Evolutionary conservation across 2,329 filamentous ascomycete genomes (phyloP).

Genomic region (Ceratocystis colombiana): DNA sequence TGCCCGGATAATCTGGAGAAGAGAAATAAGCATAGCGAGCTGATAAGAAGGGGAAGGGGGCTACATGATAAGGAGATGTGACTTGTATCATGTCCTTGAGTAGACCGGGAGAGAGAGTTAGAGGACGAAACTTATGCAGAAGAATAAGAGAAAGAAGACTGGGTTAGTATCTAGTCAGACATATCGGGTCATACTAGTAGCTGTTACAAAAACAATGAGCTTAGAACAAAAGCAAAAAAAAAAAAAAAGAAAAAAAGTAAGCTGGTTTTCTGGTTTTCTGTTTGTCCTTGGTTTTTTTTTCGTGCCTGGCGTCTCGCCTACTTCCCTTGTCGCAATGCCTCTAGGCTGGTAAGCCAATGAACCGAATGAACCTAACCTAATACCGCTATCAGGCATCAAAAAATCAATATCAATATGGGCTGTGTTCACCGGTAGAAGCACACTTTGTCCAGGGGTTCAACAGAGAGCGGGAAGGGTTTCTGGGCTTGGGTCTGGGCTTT

Average conservation of each 20-base stretch:
- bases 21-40: background rate
- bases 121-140: background rate
- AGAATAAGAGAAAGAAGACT: too few species aligned
- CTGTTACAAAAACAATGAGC: too few species aligned
- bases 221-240: background rate
- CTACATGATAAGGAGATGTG: background rate
- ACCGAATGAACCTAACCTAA: too few species aligned
- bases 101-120: background rate
- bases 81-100: background rate
- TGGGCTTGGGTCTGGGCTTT: background rate
- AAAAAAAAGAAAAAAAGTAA: background rate
- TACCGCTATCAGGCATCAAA: too few species aligned
- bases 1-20: slow-evolving; percentile 12
- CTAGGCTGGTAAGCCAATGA: background rate
- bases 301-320: background rate
- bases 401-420: background rate
- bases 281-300: background rate
- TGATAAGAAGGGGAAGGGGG: background rate
- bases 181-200: too few species aligned
- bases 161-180: too few species aligned
- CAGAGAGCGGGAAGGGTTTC: background rate
- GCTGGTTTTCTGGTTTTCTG: background rate
- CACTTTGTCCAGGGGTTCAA: background rate
- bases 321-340: background rate
- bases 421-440: background rate